Conservation (phyloP, 1,284 basidiomycete genomes). For the Apiotrichum sp. region DNA sequence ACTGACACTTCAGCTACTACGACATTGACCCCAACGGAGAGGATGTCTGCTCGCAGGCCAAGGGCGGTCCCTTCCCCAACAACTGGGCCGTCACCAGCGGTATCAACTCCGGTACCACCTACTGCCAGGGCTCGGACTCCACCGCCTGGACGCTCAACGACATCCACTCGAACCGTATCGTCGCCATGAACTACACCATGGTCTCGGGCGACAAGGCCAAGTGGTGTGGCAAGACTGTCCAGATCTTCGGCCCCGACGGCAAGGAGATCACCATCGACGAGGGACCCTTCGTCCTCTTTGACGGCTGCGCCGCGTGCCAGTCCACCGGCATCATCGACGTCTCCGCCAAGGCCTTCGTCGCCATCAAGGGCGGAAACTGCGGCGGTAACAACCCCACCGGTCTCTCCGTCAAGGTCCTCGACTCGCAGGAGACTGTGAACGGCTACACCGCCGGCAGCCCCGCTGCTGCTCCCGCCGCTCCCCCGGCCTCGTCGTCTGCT, state of each 20-base stretch:
- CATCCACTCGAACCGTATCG: slow-evolving; percentile 14
- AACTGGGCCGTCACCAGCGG: slow-evolving; percentile 16
- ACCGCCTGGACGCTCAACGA: slow-evolving; percentile 6
- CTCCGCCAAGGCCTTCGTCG: slow-evolving; percentile 21
- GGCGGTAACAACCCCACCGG: slow-evolving; percentile 27
- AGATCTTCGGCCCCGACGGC: slow-evolving; percentile 24
- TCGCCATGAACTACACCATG: slow-evolving; percentile 22
- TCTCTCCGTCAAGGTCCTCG: slow-evolving; percentile 24
- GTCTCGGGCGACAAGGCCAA: slow-evolving; percentile 9
- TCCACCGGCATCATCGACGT: slow-evolving; percentile 26
- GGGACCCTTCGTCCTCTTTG: slow-evolving; percentile 33
- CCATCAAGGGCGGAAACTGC: slow-evolving; percentile 15
- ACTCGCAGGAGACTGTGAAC: slow-evolving; percentile 12
- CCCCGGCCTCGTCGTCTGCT: neutral
- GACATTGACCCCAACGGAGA: slow-evolving; percentile 9
- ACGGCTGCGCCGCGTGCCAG: slow-evolving; percentile 28
- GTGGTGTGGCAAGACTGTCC: slow-evolving; percentile 23
- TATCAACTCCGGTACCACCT: slow-evolving; percentile 15
- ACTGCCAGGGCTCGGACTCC: slow-evolving; percentile 9
- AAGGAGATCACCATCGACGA: slow-evolving; percentile 26
- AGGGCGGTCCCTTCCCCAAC: slow-evolving; percentile 16
- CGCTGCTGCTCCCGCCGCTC: no score
- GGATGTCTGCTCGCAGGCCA: slow-evolving; percentile 12
- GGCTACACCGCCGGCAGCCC: neutral
- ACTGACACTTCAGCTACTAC: slow-evolving; percentile 14